Evolutionary conservation across 192 early-diverging fungal genomes (phyloP).

Genomic region (Entrophospora sp.): DNA sequence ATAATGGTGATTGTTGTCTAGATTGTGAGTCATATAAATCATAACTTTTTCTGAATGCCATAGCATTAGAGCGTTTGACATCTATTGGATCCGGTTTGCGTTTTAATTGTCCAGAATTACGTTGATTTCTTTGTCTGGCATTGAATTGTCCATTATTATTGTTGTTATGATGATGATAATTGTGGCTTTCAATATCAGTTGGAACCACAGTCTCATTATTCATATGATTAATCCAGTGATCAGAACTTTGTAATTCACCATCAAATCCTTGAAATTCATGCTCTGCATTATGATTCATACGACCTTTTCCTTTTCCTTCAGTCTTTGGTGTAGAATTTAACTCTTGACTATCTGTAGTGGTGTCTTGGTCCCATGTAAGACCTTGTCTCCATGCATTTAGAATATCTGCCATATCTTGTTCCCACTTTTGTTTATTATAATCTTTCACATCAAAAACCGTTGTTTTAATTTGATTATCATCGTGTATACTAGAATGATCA

Average conservation of each 20-base stretch:
- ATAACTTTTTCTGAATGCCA: not conserved
- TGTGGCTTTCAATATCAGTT: too few species aligned
- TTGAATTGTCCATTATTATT: not conserved
- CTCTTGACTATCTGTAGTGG: not conserved
- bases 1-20: constrained; percentile 2
- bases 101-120: not conserved
- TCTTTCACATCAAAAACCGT: not conserved
- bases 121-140: not conserved
- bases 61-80: not conserved
- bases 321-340: not conserved
- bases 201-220: not conserved
- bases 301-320: not conserved
- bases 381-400: not conserved
- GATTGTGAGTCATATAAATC: not conserved
- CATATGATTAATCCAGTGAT: constrained; percentile 5
- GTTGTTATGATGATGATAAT: too few species aligned
- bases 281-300: not conserved
- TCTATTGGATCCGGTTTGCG: not conserved
- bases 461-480: too few species aligned
- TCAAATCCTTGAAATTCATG: constrained; percentile 6
- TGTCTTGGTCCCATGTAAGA: not conserved
- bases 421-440: not conserved
- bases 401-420: too few species aligned
- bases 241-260: not conserved
- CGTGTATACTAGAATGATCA: too few species aligned